Evolutionary conservation across 1,139 yeast genomes (phyloP), one percentile per base, ranked within the genome.

Genomic region (Zygosaccharomyces pseudobailii): DNA sequence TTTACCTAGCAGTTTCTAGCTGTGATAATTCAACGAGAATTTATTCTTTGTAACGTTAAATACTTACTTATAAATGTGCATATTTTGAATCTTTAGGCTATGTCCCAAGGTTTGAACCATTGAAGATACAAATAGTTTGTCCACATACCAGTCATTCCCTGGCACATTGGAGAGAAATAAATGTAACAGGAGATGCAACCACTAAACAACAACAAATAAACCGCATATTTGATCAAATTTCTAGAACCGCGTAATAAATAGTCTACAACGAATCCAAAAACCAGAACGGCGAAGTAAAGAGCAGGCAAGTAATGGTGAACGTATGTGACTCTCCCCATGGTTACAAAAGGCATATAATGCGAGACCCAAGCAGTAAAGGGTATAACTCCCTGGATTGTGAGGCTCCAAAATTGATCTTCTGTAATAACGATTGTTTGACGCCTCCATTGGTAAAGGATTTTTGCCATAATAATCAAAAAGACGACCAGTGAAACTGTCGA

Each of bases 221-320:
- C 40, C 8, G 61, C 52, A 27, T 47, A 43, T 40, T 52, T 58
- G 10, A 71, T 55, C 67, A 68, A 46, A 62, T 66, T 36, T 54
- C 52, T 44, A 6, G 51, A 34, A 3, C 48, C 44, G 4, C 55
- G 55, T 8, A 62, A 28, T 5, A 57, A 45, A 40, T 70, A 67
- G 50, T 85, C 89, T 33, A 82, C 63, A 48, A 78, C 74, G 58
- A 76, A 83, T 6, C 80, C 84, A 51, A 80, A 71, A 5, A 82
- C 78, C 53, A 83, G 71, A 61, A 84, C 78, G 45, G 90, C 92
- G 69, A 85, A 85, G 66, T 81, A 85, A 57, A 84, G 72, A 0
- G 92, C 90, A 5, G 95, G 95, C 49, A 83, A 79, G 62, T 85
- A 85, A 66, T 85, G 95, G 65, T 85, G 95, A 31, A 84, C 84